phyloP scores from a whole-genome alignment of 129 eudicot genomes.

The Artemisia annua region DNA sequence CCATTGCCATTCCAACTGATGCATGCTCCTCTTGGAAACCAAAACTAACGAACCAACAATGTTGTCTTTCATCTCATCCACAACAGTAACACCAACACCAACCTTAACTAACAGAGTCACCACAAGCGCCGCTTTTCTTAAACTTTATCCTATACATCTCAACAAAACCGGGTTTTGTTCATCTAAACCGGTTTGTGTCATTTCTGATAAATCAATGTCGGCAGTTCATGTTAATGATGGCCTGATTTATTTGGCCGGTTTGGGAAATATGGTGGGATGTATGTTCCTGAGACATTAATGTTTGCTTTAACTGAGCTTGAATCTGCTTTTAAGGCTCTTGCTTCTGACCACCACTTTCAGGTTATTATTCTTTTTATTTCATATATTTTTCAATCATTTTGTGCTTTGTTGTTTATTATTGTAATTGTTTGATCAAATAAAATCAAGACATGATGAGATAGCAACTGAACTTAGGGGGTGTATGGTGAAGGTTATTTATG shows the following conservation, averaged over 20 bases:
- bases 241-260: slow-evolving; percentile 86
- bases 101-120: slow-evolving; percentile 1
- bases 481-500: no score
- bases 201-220: slow-evolving; percentile 33
- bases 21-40: no score
- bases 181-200: slow-evolving; percentile 33
- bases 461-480: no score
- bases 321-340: slow-evolving; percentile 58
- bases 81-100: neutral
- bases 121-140: slow-evolving; percentile 1
- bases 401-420: no score
- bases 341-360: slow-evolving; percentile 36
- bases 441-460: no score
- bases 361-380: slow-evolving; percentile 1
- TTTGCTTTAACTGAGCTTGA: slow-evolving; percentile 75
- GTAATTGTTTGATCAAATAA: no score
- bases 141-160: slow-evolving; percentile 15
- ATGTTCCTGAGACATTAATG: slow-evolving; percentile 91
- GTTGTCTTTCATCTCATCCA: slow-evolving; percentile 5
- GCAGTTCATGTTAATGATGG: slow-evolving; percentile 23
- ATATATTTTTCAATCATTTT: no score
- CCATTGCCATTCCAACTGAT: no score
- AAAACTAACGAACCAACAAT: no score
- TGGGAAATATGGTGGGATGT: slow-evolving; percentile 87
- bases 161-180: slow-evolving; percentile 20